A percentile compares a stretch with the other conserved stretches of the same genome.
These are phyloP conservation scores for Russula foetens DNA, from an alignment of 768 basidiomycete genomes.

Conservation along the genomic window DNA sequence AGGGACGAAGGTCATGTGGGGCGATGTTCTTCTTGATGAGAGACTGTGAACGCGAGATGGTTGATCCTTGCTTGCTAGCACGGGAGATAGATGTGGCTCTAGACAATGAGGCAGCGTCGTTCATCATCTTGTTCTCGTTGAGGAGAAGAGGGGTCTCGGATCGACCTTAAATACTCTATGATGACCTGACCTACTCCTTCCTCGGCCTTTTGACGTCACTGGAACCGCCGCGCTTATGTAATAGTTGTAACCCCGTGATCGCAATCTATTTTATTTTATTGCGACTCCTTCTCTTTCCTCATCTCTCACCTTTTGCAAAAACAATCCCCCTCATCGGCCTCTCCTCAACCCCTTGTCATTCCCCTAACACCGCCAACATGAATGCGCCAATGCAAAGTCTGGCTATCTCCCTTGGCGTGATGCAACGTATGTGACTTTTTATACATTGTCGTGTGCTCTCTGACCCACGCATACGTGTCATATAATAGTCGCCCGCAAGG, in stretches of 20 bases:
- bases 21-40: constrained; percentile 94
- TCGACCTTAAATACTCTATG: too few species aligned
- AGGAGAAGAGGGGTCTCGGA: background rate
- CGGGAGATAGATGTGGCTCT: constrained; percentile 68
- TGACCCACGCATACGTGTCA: constrained; percentile 14
- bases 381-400: constrained; percentile 42
- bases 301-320: too few species aligned
- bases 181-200: too few species aligned
- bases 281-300: background rate
- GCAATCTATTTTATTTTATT: background rate
- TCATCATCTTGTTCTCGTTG: constrained; percentile 22
- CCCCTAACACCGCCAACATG: constrained; percentile 1
- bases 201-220: background rate
- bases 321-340: background rate
- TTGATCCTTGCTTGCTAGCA: constrained; percentile 54
- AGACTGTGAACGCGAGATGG: constrained; percentile 70
- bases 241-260: background rate
- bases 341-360: background rate
- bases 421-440: constrained; percentile 57
- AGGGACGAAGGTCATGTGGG: constrained; percentile 82
- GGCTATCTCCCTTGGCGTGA: constrained; percentile 83
- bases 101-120: constrained; percentile 48
- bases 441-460: background rate
- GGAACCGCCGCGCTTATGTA: background rate
- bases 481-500: constrained; percentile 71